Base-by-base conservation (phyloP, 1,139 yeast genomes). In the Sugiyamaella xylanicola region DNA sequence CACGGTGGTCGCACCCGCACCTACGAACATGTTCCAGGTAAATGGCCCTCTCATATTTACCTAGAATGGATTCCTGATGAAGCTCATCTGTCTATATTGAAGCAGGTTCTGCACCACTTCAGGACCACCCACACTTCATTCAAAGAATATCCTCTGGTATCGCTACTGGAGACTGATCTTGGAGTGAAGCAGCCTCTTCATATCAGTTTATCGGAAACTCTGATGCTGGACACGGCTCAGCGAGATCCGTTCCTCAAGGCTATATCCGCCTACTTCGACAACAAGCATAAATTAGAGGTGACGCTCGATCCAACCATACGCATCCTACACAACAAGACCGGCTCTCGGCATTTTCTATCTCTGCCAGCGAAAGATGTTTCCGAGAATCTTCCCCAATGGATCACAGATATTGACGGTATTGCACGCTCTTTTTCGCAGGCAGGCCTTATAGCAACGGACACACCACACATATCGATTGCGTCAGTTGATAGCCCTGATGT, bases 11-110 rank as follows among this genome's bases (percentile, higher is more conserved):
- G 66, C 7, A 50, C 50, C 17, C 58, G 74, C 16, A 58, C 63
- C 1, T 20, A 61, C 15, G 64, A 63, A 1, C 74, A 71, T 53
- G 62, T 59, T 11, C 63, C 60, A 1, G 74, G 74, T 4, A 49
- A 55, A 20, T 71, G 73, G 72, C 74, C 74, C n/a, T 53, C 67
- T 13, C 73, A 69, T 53, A 65, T 70, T 9, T 71, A 67, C 39
- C 36, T 68, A 35, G 72, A 70, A 45, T 71, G 73, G 71, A 32
- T 57, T 5, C 69, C 70, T 1, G 51, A 39, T 9, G 32, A 16
- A 3, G 25, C 36, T 8, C 39, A 49, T 4, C 21, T 41, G n/a
- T 35, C 21, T 4, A 29, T 51, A n/a, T 42, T 58, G 29, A 37
- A 45, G 11, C 13, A 25, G 5, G 17, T 42, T 5, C 32, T 47